These are phyloP conservation scores for Xylariaceae sp. DNA, from an alignment of 2,329 filamentous ascomycete genomes.

Conservation along the genomic window DNA sequence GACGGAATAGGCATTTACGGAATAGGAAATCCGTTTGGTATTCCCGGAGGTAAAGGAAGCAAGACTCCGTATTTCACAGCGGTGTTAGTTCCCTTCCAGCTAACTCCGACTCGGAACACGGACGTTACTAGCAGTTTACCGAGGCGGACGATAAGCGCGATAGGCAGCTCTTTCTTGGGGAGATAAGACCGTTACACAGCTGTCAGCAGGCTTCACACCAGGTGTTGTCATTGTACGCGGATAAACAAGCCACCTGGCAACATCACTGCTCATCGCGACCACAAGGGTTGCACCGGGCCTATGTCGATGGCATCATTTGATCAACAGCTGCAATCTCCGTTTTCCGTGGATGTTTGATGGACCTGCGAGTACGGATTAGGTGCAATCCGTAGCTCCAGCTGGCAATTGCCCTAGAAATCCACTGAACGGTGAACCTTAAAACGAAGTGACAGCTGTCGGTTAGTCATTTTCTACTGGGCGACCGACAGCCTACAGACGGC, in stretches of 20 bases:
- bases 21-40: no score
- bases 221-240: conserved; percentile 18
- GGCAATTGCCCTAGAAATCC: no score
- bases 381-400: background rate
- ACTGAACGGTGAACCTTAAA: background rate
- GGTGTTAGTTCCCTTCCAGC: no score
- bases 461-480: background rate
- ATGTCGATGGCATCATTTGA: background rate
- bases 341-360: no score
- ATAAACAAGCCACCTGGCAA: conserved; percentile 29
- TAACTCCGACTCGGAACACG: no score
- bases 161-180: background rate
- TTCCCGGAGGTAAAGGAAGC: no score
- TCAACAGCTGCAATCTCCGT: background rate
- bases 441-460: background rate
- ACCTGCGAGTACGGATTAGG: background rate
- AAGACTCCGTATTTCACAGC: no score
- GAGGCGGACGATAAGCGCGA: no score
- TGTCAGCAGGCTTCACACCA: conserved; percentile 5
- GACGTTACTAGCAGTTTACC: no score
- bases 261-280: conserved; percentile 7
- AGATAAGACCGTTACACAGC: background rate
- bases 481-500: no score
- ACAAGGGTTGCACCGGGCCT: background rate
- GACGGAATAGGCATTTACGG: no score